phyloP scores from a whole-genome alignment of 257 asterid genomes.

The Solanum virginianum region DNA sequence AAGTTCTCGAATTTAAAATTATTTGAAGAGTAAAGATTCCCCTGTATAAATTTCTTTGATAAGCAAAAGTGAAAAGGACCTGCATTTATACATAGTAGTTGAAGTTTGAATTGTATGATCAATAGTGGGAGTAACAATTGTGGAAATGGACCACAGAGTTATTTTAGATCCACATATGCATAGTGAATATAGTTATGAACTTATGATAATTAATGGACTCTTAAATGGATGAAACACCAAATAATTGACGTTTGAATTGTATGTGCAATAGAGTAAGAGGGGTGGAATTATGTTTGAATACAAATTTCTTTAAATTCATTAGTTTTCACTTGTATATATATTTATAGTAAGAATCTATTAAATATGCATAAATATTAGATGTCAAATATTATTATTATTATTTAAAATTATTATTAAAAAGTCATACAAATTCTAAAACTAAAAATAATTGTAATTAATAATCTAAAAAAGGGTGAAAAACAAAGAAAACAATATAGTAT shows the following conservation, averaged over 20 bases:
- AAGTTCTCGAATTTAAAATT: no score
- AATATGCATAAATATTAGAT: neutral
- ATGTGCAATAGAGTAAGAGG: neutral
- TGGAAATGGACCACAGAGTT: neutral
- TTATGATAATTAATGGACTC: neutral
- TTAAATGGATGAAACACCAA: neutral
- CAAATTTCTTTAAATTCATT: fast-evolving
- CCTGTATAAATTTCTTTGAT: neutral
- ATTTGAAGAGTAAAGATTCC: no score
- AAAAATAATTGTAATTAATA: neutral
- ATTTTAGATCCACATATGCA: neutral
- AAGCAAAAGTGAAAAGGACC: neutral
- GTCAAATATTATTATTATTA: no score
- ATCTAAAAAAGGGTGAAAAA: no score
- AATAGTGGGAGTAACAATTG: neutral
- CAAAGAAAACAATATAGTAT: no score
- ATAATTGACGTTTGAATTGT: neutral
- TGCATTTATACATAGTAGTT: neutral
- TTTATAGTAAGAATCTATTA: neutral
- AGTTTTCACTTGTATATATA: neutral
- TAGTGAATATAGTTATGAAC: neutral
- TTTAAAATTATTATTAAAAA: no score
- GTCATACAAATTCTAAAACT: no score
- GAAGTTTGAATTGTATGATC: neutral
- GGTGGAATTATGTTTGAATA: neutral